phyloP scores from a whole-genome alignment of 2,329 filamentous ascomycete genomes.

The Pseudopithomyces chartarum region DNA sequence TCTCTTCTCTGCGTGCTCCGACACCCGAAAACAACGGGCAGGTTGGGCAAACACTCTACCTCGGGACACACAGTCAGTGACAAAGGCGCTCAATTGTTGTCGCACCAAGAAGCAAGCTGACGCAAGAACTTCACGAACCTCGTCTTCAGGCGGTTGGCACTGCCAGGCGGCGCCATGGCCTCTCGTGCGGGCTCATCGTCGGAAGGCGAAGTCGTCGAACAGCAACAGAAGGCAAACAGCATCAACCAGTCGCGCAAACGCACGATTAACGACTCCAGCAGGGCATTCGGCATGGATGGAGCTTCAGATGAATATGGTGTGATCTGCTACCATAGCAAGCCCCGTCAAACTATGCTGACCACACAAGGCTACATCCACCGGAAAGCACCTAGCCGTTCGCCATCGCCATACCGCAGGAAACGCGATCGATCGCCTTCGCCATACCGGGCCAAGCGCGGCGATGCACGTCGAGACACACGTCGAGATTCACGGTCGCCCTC shows the following conservation, averaged over 20 bases:
- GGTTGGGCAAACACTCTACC: slow-evolving; percentile 27
- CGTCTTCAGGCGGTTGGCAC: slow-evolving; percentile 16
- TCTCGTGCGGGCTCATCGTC: slow-evolving; percentile 35
- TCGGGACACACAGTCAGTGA: slow-evolving; percentile 44
- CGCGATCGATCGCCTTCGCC: slow-evolving; percentile 11
- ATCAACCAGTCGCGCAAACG: slow-evolving; percentile 32
- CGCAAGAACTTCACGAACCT: slow-evolving; percentile 23
- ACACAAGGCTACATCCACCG: slow-evolving; percentile 15
- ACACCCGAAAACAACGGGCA: slow-evolving; percentile 24
- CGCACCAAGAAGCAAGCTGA: slow-evolving; percentile 38
- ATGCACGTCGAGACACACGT: no score
- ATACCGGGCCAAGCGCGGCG: slow-evolving; percentile 9
- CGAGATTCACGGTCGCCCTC: slow-evolving; percentile 29
- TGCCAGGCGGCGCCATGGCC: slow-evolving; percentile 22
- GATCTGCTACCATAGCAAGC: background rate
- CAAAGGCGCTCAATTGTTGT: slow-evolving; percentile 35
- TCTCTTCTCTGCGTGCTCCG: slow-evolving; percentile 32
- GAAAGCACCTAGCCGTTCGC: slow-evolving; percentile 36
- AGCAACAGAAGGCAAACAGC: slow-evolving; percentile 42
- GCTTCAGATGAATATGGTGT: slow-evolving; percentile 29
- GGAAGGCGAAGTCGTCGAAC: slow-evolving; percentile 35
- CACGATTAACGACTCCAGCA: slow-evolving; percentile 42
- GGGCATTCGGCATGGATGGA: slow-evolving; percentile 36
- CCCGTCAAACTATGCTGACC: slow-evolving; percentile 4
- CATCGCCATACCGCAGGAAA: slow-evolving; percentile 21